Percentiles rank a stretch among this genome's conserved stretches.
Conservation (phyloP, 192 early-diverging fungal species). For the Helicostylum pulchrum region DNA sequence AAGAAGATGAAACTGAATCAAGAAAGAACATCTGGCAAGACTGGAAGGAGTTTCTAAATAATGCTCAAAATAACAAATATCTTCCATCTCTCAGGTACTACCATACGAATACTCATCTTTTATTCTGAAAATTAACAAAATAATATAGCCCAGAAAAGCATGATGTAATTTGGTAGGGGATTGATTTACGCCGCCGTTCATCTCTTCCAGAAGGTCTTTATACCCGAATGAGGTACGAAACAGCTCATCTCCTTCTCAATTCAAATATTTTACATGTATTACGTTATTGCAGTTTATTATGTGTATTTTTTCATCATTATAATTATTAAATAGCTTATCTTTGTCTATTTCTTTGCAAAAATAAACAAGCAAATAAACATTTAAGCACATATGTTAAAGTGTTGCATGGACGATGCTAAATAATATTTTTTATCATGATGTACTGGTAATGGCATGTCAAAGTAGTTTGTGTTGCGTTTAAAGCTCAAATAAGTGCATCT, state of each 20-base stretch:
- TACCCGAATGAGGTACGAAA: not conserved
- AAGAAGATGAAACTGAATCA: not conserved
- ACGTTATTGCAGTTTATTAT: constrained; percentile 9
- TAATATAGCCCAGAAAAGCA: too few species aligned
- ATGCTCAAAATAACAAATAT: not conserved
- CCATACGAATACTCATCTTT: constrained; percentile 2
- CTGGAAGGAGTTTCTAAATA: constrained; percentile 1
- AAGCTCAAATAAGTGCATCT: constrained; percentile 7
- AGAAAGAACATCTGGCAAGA: not conserved
- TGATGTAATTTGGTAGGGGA: too few species aligned
- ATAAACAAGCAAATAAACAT: constrained; percentile 15
- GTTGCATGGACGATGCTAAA: too few species aligned
- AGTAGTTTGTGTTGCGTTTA: constrained; percentile 9
- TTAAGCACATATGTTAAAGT: constrained; percentile 12
- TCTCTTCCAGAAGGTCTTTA: too few species aligned
- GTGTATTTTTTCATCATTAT: constrained; percentile 13
- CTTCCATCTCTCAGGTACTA: constrained; percentile 1
- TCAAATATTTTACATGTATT: constrained; percentile 14
- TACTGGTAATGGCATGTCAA: constrained; percentile 6
- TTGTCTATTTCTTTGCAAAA: constrained; percentile 13
- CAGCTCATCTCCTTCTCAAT: constrained; percentile 13
- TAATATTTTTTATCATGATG: constrained; percentile 15
- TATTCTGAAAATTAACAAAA: constrained; percentile 9
- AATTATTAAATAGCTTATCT: constrained; percentile 11
- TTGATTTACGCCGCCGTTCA: too few species aligned